Conservation (phyloP, 441 rosid species). For the Biscutella laevigata region DNA sequence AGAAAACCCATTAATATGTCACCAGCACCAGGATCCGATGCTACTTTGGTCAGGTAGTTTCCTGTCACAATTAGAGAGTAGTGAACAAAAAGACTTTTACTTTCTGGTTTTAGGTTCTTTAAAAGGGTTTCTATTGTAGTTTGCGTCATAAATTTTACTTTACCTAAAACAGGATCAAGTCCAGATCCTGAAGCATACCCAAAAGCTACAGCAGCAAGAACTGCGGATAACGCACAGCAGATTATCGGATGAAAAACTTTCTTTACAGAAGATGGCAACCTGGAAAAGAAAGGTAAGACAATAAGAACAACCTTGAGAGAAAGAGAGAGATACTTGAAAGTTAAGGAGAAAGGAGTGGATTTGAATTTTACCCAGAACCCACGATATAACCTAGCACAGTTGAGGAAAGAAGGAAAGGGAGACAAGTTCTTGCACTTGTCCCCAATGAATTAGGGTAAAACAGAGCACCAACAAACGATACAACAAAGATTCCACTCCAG, state of each 20-base stretch:
- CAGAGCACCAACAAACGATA: slow-evolving; percentile 59
- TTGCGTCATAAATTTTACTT: not conserved
- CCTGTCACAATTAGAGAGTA: slow-evolving; percentile 35
- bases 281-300: slow-evolving; percentile 18
- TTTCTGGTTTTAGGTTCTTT: not conserved
- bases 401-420: slow-evolving; percentile 86
- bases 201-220: slow-evolving; percentile 70
- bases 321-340: not conserved
- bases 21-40: slow-evolving; percentile 92
- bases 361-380: slow-evolving; percentile 65
- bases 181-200: slow-evolving; percentile 78
- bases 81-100: not conserved
- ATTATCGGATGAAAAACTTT: slow-evolving; percentile 78
- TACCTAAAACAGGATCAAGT: slow-evolving; percentile 81
- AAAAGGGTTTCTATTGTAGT: not conserved
- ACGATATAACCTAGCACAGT: slow-evolving; percentile 84
- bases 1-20: slow-evolving; percentile 90
- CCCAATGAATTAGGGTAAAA: slow-evolving; percentile 62
- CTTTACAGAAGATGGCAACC: slow-evolving; percentile 74
- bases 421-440: slow-evolving; percentile 72
- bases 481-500: slow-evolving; percentile 68
- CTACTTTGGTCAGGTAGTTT: slow-evolving; percentile 66
- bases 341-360: not conserved
- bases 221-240: slow-evolving; percentile 79
- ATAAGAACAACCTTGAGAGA: not conserved